Base-by-base conservation (phyloP, 2,329 filamentous ascomycete genomes). In the Diaporthe destruens region DNA sequence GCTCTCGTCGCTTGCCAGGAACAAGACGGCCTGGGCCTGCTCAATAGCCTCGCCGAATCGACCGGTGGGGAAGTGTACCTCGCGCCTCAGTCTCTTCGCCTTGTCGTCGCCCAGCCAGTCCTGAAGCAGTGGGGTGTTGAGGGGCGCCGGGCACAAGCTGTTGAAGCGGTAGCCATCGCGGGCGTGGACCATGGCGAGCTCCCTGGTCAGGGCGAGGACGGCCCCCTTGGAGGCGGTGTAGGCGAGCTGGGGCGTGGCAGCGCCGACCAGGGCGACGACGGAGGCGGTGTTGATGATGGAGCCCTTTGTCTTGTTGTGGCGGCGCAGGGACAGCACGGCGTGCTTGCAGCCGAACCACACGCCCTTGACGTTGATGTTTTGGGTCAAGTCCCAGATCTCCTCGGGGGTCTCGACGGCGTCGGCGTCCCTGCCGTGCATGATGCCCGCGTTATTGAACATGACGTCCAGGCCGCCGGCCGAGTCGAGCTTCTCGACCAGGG, bases 281-380 rank as follows among this genome's bases (percentile, higher is more conserved):
- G 92, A 95, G 34, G 94, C 95, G 3, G 94, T 97, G 87, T 98
- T 98, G 88, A 98, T 95, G 83, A 98, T 91, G 82, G 92, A 94
- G 67, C 90, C 94, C 77, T 88, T 90, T 56, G 86, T 89, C 90
- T 98, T 98, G 71, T 89, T 88, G 86, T 97, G 87, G 78, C 90
- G 91, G 76, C 95, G 92, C 78, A 98, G 87, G 56, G 93, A 90
- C 66, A 96, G 86, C 36, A 98, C 91, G 8, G 95, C 94, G 82
- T 98, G 94, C 88, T 98, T 98, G 88, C 91, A 92, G 74, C 95
- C 95, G 82, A 90, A 98, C 95, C 95, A 98, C n/a, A 98, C 95
- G 55, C 95, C 95, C 89, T 98, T 98, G 82, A 98, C 95, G 83
- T 98, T 98, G 87, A 98, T 97, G 81, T 90, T 91, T 75, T 97